Evolutionary conservation across 805 yeast genomes (phyloP), one percentile per base, ranked within the genome.

Genomic region (Zygosaccharomyces gambellarensis): DNA sequence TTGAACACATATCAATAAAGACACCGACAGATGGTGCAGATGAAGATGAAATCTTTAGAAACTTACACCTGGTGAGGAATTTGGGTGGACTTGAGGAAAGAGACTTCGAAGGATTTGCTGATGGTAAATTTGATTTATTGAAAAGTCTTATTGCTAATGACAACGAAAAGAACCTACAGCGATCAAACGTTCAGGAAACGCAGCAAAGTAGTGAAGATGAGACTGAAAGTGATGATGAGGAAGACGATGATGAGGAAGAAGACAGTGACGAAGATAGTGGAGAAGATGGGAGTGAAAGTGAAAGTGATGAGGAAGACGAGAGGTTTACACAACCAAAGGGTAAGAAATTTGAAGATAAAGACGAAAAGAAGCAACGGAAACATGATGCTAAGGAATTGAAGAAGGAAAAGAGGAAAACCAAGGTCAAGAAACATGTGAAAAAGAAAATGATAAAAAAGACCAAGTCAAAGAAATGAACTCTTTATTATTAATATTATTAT

Each of bases 31-130:
- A 73, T 29, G 82, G 77, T 45, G 78, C 77, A 39, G 82, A 80
- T 22, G 88, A 86, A 53, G 99, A 94, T 65, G 95, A 87, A 47
- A 82, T 94, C 5, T 94, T 94, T 68, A 74, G 99, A 64, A 81
- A 90, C 4, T 61, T 85, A 46, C 89, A 87, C 67, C 70, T 87
- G 58, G 88, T 87, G 29, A 75, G 90, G 61, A 82, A 94, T 49
- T 69, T 94, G 71, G 82, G 89, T 70, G 81, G 92, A 71, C 63
- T 90, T 65, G 87, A 94, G 63, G 99, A 94, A 62, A 76, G 96
- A 52, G 99, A 94, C 65, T 88, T 87, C 57, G 83, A 80, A 43
- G 83, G 85, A 59, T 86, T 87, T 56, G 73, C 82, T 1, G 80
- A 82, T 52, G 97, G 97, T 25, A 82, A 87, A 56, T 85, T 88